Evolutionary conservation across 2,329 filamentous ascomycete species (phyloP), one percentile per base, ranked within the genome.

Genomic region (Hirsutella rhossiliensis): DNA sequence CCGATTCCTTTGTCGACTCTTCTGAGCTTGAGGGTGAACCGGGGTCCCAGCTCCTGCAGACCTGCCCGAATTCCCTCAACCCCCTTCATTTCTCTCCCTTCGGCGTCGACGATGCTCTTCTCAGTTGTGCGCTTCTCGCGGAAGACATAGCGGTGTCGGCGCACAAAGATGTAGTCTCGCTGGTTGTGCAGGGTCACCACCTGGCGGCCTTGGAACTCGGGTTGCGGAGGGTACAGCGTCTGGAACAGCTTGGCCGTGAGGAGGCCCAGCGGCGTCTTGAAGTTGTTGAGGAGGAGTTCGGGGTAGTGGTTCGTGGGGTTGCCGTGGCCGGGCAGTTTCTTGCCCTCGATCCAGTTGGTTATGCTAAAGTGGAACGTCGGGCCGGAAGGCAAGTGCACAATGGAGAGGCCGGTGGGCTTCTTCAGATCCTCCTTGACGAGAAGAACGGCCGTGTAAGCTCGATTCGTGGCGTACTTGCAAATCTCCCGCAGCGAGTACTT

Each of bases 401-500:
- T 76, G 28, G 88, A 88, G 23, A 97, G 64, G 0, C 87, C 88
- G 13, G 80, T 81, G 0, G 88, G 84, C 55, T 76, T 80, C 67
- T 98, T 98, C 52, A 80, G 76, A 59, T 96, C 88, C 64, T 98
- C 89, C 57, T 88, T 87, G 15, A 96, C 69, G 15, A 98, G 78
- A 2, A 96, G 68, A 3, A 98, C 72, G 20, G 87, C 77, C 0
- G 88, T 95, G 66, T 86, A 97, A 36, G 83, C 79, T 39, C 87
- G 76, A 56, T 90, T 87, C 13, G 78, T 64, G 31, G 90, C 90
- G 59, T 90, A 97, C 50, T 80, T 78, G 56, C 84, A 79, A 52
- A 98, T 97, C 62, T 98, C 92, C 41, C 85, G 78, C 20, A 98
- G 75, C 20, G 84, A 90, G 69, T 95, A 97, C 60, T 94, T 94